phyloP scores from a whole-genome alignment of 2,329 filamentous ascomycete genomes.

The Neospermospora avenae region DNA sequence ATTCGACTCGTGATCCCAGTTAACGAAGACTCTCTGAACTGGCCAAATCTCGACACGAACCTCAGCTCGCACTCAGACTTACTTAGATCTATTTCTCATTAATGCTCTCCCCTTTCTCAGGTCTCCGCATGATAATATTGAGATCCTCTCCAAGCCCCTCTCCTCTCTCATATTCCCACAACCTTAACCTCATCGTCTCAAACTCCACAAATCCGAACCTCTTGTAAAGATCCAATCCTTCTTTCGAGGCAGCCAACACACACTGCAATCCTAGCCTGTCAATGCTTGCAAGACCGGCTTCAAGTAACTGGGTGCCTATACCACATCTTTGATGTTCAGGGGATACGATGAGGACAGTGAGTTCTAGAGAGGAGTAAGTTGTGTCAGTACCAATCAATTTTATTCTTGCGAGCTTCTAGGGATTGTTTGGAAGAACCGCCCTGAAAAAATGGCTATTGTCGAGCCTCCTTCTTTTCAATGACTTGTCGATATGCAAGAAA shows the following conservation, averaged over 20 bases:
- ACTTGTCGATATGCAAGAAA: too few species aligned
- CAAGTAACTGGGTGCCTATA: slow-evolving; percentile 25
- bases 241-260: slow-evolving; percentile 28
- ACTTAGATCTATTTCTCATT: too few species aligned
- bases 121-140: slow-evolving; percentile 26
- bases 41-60: not conserved
- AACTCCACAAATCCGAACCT: slow-evolving; percentile 27
- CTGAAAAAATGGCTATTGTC: too few species aligned
- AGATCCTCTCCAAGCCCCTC: slow-evolving; percentile 19
- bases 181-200: slow-evolving; percentile 20
- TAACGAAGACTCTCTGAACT: too few species aligned
- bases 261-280: slow-evolving; percentile 25
- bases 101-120: slow-evolving; percentile 6
- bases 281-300: slow-evolving; percentile 20
- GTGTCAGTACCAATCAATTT: too few species aligned
- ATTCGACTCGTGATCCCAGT: too few species aligned
- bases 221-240: slow-evolving; percentile 27
- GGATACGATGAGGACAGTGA: slow-evolving; percentile 22
- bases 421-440: too few species aligned
- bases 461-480: too few species aligned
- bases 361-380: slow-evolving; percentile 15
- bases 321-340: slow-evolving; percentile 26
- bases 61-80: not conserved
- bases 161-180: slow-evolving; percentile 31
- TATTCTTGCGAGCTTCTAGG: too few species aligned